Evolutionary conservation across 805 yeast species (phyloP), one percentile per base, ranked within the genome.

Genomic region (Schizosaccharomyces cryophilus): DNA sequence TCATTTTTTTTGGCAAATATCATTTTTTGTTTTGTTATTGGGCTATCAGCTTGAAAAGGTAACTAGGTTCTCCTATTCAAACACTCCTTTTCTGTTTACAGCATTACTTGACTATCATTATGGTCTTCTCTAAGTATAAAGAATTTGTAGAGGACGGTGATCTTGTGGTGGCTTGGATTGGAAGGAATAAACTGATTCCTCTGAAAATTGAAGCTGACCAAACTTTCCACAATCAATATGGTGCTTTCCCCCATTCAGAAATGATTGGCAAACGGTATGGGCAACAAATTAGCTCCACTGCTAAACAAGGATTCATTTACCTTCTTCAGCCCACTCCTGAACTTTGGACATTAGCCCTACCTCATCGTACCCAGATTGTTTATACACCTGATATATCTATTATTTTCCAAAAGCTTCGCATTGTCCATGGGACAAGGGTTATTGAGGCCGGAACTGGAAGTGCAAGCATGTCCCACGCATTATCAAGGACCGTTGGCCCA

Each of bases 381-480:
- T 93, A 93, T 69, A 85, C 96, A 0, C 95, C 95, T 9, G 99
- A 93, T 70, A 85, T 96, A 1, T 80, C 95, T 35, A 93, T 87
- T 67, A 88, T 93, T 61, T 79, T 86, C 64, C 95, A 90, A 69
- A 74, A 95, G 66, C 73, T 93, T 64, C 78, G 80, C 56, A 82
- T 93, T 61, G 75, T 79, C 21, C 80, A 86, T 15, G 89, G 90
- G 1, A 78, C 87, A 0, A 73, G 80, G 62, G 94, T 93, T 13
- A 83, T 93, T 58, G 99, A 93, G 73, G 95, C 97, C 0, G 99
- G 99, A 45, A 93, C 99, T 0, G 99, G 98, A 0, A 85, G 95
- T 5, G 99, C 94, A 0, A 87, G 96, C 0, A 87, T 93, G 68
- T 85, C 95, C 2, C 99, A 93, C 72, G 83, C 95, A 0, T 80